Conservation (phyloP, 257 asterid genomes). For the Scutellaria galericulata region DNA sequence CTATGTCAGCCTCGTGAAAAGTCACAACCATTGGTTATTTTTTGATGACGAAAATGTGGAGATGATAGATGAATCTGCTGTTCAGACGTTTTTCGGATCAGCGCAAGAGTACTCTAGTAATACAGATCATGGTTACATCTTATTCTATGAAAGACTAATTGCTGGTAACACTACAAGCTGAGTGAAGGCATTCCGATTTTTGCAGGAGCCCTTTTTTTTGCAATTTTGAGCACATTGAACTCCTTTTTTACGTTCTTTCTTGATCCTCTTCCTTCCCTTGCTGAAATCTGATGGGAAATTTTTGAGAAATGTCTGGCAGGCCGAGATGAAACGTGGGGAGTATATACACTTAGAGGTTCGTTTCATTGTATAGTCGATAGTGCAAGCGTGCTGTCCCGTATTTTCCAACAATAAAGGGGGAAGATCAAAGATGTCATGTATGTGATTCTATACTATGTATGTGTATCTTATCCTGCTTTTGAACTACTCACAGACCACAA, state of each 20-base stretch:
- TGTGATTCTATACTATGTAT: conserved; percentile 32
- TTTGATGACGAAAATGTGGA: conserved; percentile 89
- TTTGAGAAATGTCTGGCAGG: conserved; percentile 24
- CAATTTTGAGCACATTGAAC: conserved; percentile 40
- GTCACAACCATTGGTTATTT: conserved; percentile 88
- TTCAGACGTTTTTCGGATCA: conserved; percentile 88
- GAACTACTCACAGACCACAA: conserved; percentile 5
- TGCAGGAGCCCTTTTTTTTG: conserved; percentile 18
- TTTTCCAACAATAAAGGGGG: conserved; percentile 37
- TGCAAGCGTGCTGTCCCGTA: conserved; percentile 27
- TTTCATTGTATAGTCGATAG: conserved; percentile 38
- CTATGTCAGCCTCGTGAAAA: conserved; percentile 87
- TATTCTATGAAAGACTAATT: conserved; percentile 66
- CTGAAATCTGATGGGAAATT: conserved; percentile 16
- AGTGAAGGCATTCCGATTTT: conserved; percentile 35
- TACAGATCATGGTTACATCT: conserved; percentile 85
- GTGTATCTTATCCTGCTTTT: conserved; percentile 23
- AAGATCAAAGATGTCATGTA: conserved; percentile 18
- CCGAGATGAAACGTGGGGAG: conserved; percentile 38
- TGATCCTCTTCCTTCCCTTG: conserved; percentile 29
- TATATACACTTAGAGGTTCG: conserved; percentile 30
- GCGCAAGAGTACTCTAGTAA: conserved; percentile 85
- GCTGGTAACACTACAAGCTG: conserved; percentile 48
- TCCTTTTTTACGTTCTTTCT: conserved; percentile 32
- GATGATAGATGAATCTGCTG: conserved; percentile 85